Evolutionary conservation across 768 basidiomycete genomes (phyloP), one percentile per base, ranked within the genome.

Genomic region (Tubosaeta sp.): DNA sequence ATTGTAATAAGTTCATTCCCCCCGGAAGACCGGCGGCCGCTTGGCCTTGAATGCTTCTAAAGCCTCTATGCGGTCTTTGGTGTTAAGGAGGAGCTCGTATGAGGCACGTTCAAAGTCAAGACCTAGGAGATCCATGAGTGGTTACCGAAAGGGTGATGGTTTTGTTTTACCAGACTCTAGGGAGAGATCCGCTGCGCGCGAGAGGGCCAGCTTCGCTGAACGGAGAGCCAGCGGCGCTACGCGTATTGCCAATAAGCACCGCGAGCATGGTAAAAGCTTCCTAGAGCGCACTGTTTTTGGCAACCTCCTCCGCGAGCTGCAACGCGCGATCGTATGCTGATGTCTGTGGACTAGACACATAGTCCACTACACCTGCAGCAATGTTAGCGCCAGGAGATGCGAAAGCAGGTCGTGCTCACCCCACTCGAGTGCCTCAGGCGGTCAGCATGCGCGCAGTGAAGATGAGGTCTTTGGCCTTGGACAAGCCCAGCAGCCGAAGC

Each of bases 41-140:
- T 94, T 94, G 69, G 89, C 87, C 59, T 77, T 83, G 73, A 95
- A 96, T 13, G 94, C 94, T 46, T 81, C 70, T 34, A 96, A 73
- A 4, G 93, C 94, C 69, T 97, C 94, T 6, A 77, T 57, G 18
- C 94, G 80, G 66, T 97, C 94, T 55, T 81, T 76, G 7, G 78
- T 85, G 29, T 76, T 74, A 19, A 96, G 73, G 18, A 97, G 75
- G 3, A 80, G 77, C 57, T 95, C 87, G 54, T 97, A 97, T 12
- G 87, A 82, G 6, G 84, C 83, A 31, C 88, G 77, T 67, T 96
- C 94, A 55, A 94, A 90, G 65, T 94, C 90, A n/a, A 97, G 77
- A n/a, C 90, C 91, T 83, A 54, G 13, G n/a, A 29, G 43, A 36
- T 3, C 6, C 6, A 29, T 51, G 38, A 60, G 56, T 12, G 6